Base-by-base conservation (phyloP, 2,329 filamentous ascomycete genomes). In the Pyricularia sp. region DNA sequence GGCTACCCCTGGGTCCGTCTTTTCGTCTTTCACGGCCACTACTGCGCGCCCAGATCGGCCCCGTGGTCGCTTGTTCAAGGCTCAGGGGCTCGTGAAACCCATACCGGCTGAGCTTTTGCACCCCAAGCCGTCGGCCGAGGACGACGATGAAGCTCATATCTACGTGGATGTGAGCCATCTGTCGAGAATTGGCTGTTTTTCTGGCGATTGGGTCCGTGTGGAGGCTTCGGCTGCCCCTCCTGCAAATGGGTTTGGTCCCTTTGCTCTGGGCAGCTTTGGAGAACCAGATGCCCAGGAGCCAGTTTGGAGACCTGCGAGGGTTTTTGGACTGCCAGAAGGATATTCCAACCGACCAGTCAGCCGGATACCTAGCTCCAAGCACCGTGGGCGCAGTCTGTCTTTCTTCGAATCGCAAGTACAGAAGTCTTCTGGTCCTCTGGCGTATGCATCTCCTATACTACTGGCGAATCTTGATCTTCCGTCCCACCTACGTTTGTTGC, bases 111-210 rank as follows among this genome's bases (percentile, higher is more conserved):
- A 93, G 59, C 76, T 96, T 2, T 79, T 99, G 2, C 89, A 97
- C 68, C 94, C 94, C 0, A 93, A 89, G 69, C 93, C 94, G 2
- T 78, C 77, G 1, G 75, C 81, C 0, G 84, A 86, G 30, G 92
- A 97, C 67, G 94, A 99, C 67, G 92, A 96, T 68, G 89, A 96
- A 70, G 88, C 91, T 1, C 87, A 94, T 62, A 84, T 97, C 1
- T 99, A 93, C 71, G 93, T 99, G 5, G 92, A 97, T 70, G 88
- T 96, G 8, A 88, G 85, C 65, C 90, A 91, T 1, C 77, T 99
- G 24, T 88, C 91, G 16, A 92, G 93, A 70, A 88, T 99, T 64
- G 93, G 93, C 19, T 97, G 93, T 75, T 99, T 99, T 73, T 97
- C 93, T 0, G 94, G 94, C 33, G 94, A 99, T 72, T 99, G 94